Evolutionary conservation across 495 filamentous ascomycete species (phyloP), one percentile per base, ranked within the genome.

Genomic region (Neurospora sp.): DNA sequence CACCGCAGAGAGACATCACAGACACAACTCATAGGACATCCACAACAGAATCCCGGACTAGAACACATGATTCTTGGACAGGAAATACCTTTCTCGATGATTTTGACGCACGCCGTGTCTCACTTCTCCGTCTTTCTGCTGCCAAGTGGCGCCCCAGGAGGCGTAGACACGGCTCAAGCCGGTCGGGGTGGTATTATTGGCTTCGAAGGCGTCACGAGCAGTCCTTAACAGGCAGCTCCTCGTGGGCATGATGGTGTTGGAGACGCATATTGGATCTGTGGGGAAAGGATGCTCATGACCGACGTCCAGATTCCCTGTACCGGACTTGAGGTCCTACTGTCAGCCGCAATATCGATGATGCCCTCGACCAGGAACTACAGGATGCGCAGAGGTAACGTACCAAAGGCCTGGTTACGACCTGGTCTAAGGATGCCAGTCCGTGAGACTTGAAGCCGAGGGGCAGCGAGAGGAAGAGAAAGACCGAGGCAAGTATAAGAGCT

Each of bases 161-260:
- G 69, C 74, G 73, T 71, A 69, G 78, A 81, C 76, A 81, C 78
- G 79, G 79, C 76, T 42, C 78, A 77, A 70, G 46, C 78, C 78
- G 78, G 73, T 42, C 69, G 69, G 75, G 70, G 74, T 81, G 46
- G 79, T 73, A 76, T 78, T 61, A 59, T 61, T 61, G 53, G 53
- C 20, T 61, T 35, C 76, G 74, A 48, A 20, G 53, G 44, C 76
- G 73, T 78, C 76, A 79, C 76, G 72, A 76, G 75, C 71, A 35
- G 14, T 39, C 39, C 69, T 72, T 75, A 75, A 79, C 76, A 76
- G 79, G 78, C 44, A 70, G 73, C 69, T 41, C 70, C 37, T 39
- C 48, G 66, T 68, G 71, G 44, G 27, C 20, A 70, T 72, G 69
- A 72, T 73, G 72, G 72, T 72, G 75, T 40, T 41, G 18, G 39